Conservation (phyloP, 2,329 filamentous ascomycete genomes). For the Aspergillus sp. region DNA sequence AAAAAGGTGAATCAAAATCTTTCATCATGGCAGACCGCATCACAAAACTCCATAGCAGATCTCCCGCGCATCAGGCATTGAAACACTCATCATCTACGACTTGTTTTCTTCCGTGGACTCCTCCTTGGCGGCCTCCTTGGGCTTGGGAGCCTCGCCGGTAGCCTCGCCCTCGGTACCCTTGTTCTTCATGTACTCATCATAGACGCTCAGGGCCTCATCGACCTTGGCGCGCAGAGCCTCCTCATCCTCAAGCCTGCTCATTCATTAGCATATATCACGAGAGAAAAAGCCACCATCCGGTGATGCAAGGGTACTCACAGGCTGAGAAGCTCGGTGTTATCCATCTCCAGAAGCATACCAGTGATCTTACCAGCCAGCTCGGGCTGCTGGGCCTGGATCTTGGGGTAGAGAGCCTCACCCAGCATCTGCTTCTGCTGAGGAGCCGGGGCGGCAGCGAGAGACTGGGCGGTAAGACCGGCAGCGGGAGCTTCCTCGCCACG, state of each 20-base stretch:
- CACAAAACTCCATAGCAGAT: slow-evolving; percentile 11
- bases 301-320: slow-evolving; percentile 66
- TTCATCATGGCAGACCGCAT: slow-evolving; percentile 22
- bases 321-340: slow-evolving; percentile 88
- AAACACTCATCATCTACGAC: slow-evolving; percentile 32
- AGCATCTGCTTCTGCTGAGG: slow-evolving; percentile 98
- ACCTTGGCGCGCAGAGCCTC: slow-evolving; percentile 89
- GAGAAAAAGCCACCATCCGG: neutral
- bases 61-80: slow-evolving; percentile 15
- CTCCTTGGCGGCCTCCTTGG: slow-evolving; percentile 45
- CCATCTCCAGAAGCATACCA: slow-evolving; percentile 99
- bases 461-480: slow-evolving; percentile 49
- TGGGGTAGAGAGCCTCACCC: slow-evolving; percentile 96
- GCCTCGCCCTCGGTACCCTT: slow-evolving; percentile 54
- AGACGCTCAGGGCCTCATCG: slow-evolving; percentile 93
- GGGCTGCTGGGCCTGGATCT: slow-evolving; percentile 92
- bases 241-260: slow-evolving; percentile 78
- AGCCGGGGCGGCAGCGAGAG: slow-evolving; percentile 55
- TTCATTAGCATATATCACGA: neutral
- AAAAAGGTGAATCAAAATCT: slow-evolving; percentile 31
- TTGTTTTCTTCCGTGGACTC: slow-evolving; percentile 40
- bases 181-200: slow-evolving; percentile 97
- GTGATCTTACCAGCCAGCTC: slow-evolving; percentile 99
- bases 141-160: slow-evolving; percentile 44
- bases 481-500: slow-evolving; percentile 41